Evolutionary conservation across 805 yeast genomes (phyloP).

Genomic region (Kluyveromyces wickerhamii): DNA sequence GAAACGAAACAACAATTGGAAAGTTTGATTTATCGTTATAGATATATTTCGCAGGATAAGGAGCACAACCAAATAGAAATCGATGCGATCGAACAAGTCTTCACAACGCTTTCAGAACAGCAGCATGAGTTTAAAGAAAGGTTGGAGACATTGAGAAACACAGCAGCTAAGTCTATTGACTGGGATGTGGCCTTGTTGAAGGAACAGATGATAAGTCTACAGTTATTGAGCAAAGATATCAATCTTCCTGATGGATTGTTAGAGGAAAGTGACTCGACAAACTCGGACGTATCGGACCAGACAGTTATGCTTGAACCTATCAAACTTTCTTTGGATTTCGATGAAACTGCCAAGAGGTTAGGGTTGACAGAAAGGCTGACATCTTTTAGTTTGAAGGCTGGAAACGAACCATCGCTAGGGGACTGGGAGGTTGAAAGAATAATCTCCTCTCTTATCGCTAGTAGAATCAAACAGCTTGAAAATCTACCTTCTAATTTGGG

Average conservation of each 20-base stretch:
- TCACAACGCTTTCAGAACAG: slow-evolving; percentile 35
- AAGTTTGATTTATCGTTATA: slow-evolving; percentile 26
- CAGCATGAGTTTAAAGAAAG: slow-evolving; percentile 32
- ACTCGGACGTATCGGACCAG: slow-evolving; percentile 1
- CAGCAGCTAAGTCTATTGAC: slow-evolving; percentile 14
- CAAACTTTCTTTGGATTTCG: slow-evolving; percentile 24
- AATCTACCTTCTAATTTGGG: slow-evolving; percentile 64
- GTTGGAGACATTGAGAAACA: slow-evolving; percentile 23
- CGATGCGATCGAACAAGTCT: slow-evolving; percentile 35
- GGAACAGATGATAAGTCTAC: slow-evolving; percentile 56
- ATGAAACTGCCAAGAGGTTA: slow-evolving; percentile 23
- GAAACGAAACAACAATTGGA: slow-evolving; percentile 22
- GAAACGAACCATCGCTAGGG: slow-evolving; percentile 41
- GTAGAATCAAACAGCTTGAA: slow-evolving; percentile 55
- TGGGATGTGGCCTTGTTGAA: slow-evolving; percentile 42
- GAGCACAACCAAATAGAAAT: slow-evolving; percentile 31
- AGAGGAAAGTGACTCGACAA: slow-evolving; percentile 21
- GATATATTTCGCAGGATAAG: slow-evolving; percentile 22
- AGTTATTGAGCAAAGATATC: slow-evolving; percentile 54
- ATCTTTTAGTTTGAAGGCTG: slow-evolving; percentile 8
- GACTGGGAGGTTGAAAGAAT: slow-evolving; percentile 43
- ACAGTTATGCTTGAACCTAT: slow-evolving; percentile 12
- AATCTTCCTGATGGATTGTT: slow-evolving; percentile 53
- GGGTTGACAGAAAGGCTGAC: slow-evolving; percentile 27
- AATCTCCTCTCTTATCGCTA: slow-evolving; percentile 45